Conservation (phyloP, 2,329 filamentous ascomycete genomes). For the Celoporthe dispersa region DNA sequence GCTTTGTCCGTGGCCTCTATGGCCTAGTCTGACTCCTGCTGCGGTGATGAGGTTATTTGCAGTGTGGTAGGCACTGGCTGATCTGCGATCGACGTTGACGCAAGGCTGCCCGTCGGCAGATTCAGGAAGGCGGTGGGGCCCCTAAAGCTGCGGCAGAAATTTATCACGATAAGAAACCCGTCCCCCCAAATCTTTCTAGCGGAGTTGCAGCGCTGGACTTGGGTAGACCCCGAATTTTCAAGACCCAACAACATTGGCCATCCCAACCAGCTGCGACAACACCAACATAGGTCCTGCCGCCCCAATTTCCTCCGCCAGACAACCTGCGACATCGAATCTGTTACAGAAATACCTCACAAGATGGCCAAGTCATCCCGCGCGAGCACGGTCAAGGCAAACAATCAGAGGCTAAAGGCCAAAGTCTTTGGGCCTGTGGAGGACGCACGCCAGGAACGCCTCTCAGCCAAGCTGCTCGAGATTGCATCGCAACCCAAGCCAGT, state of each 20-base stretch:
- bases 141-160: neutral
- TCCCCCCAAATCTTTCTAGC: conserved; percentile 7
- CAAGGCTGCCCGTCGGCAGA: conserved; percentile 11
- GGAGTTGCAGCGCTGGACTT: neutral
- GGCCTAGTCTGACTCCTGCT: conserved; percentile 10
- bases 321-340: neutral
- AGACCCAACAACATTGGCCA: neutral
- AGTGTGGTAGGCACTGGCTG: neutral
- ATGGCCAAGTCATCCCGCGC: conserved; percentile 91
- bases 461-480: conserved; percentile 82
- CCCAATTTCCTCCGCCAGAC: too few species aligned
- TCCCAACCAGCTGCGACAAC: neutral
- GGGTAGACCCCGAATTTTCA: conserved; percentile 15
- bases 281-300: neutral
- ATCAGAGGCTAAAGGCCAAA: conserved; percentile 74
- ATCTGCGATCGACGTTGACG: conserved; percentile 12
- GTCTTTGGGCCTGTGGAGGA: conserved; percentile 84
- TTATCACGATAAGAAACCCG: conserved; percentile 14
- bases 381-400: conserved; percentile 81
- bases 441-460: conserved; percentile 80
- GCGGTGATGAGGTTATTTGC: neutral
- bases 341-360: conserved; percentile 14
- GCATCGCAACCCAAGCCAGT: conserved; percentile 76
- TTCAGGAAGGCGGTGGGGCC: conserved; percentile 17
- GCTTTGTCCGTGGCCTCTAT: conserved; percentile 19